These are phyloP conservation scores for Coprinopsis strossmayeri DNA, from an alignment of 768 basidiomycete genomes.

Conservation along the genomic window DNA sequence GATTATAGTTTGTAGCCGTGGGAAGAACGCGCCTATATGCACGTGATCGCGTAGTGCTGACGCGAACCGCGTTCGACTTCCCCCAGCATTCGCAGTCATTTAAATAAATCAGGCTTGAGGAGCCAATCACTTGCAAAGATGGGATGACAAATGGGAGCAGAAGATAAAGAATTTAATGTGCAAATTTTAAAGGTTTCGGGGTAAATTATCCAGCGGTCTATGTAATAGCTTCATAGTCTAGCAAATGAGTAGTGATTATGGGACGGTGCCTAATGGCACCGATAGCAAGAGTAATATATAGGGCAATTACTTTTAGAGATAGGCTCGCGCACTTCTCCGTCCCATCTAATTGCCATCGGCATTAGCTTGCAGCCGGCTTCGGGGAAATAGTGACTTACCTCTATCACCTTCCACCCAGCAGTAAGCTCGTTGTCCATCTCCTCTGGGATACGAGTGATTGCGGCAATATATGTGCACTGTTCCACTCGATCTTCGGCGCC, in stretches of 20 bases:
- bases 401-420: slow-evolving; percentile 96
- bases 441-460: slow-evolving; percentile 80
- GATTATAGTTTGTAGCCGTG: slow-evolving; percentile 6
- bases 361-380: no score
- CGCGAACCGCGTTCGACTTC: neutral
- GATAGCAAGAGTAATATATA: slow-evolving; percentile 13
- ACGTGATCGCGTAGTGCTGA: slow-evolving; percentile 16
- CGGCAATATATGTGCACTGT: slow-evolving; percentile 89
- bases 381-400: no score
- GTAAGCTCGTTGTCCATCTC: slow-evolving; percentile 91
- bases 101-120: no score
- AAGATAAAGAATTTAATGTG: no score
- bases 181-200: no score
- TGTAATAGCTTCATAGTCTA: slow-evolving; percentile 7
- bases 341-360: no score
- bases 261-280: slow-evolving; percentile 21
- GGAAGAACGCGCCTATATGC: slow-evolving; percentile 15
- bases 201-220: no score
- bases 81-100: no score
- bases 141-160: no score
- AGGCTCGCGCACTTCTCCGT: slow-evolving; percentile 38
- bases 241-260: slow-evolving; percentile 14
- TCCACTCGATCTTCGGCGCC: slow-evolving; percentile 90
- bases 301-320: slow-evolving; percentile 30
- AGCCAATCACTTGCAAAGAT: no score